These are phyloP conservation scores for Platanthera guangdongensis DNA, from an alignment of 106 monocot species.

Conservation along the genomic window DNA sequence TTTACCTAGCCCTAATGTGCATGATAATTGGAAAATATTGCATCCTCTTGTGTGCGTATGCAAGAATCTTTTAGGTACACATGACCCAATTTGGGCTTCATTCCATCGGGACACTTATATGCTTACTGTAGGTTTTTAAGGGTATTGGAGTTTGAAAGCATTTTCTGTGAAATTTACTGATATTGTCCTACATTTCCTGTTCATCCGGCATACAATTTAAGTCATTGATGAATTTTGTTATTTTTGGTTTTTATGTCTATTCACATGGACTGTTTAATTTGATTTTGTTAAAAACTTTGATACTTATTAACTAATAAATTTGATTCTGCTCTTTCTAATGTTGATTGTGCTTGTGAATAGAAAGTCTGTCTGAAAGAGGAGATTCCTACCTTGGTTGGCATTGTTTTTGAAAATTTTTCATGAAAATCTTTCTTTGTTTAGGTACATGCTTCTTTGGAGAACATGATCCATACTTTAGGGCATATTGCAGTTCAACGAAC, in stretches of 20 bases:
- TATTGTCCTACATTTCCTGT: background rate
- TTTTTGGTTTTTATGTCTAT: background rate
- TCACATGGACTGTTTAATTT: background rate
- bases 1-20: too few species aligned
- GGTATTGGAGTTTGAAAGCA: too few species aligned
- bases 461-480: slow-evolving; percentile 42
- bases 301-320: background rate
- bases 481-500: slow-evolving; percentile 25
- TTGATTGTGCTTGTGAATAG: background rate
- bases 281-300: background rate
- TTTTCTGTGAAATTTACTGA: background rate
- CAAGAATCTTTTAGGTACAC: too few species aligned
- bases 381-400: background rate
- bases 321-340: background rate
- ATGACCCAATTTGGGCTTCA: too few species aligned
- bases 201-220: background rate
- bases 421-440: background rate
- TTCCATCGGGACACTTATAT: too few species aligned
- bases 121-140: too few species aligned
- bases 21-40: too few species aligned
- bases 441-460: slow-evolving; percentile 10
- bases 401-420: background rate
- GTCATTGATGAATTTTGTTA: background rate
- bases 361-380: background rate
- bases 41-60: too few species aligned